These are phyloP conservation scores for Aspergillus coremiiformis DNA, from an alignment of 495 filamentous ascomycete species.

Conservation along the genomic window DNA sequence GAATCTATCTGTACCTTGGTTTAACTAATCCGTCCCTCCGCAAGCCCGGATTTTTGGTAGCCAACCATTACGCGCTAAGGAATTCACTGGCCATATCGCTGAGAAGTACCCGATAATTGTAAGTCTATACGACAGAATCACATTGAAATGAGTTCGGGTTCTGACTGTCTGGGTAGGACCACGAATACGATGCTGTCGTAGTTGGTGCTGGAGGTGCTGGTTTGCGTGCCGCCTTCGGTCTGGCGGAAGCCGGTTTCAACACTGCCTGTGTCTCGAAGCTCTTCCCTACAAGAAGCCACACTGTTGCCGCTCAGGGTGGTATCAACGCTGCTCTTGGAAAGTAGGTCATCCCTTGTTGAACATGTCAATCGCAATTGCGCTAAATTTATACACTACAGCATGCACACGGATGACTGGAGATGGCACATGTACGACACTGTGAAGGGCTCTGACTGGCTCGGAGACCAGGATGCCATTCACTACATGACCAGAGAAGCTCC, in stretches of 20 bases:
- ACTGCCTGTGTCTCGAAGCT: constrained; percentile 97
- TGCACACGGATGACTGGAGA: constrained; percentile 91
- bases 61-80: constrained; percentile 81
- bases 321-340: constrained; percentile 80
- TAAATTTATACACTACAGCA: constrained; percentile 35
- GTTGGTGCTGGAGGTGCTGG: constrained; percentile 92
- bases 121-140: constrained; percentile 33
- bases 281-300: constrained; percentile 93
- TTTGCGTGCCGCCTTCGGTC: constrained; percentile 89
- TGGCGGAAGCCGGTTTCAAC: constrained; percentile 96
- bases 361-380: constrained; percentile 2
- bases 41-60: constrained; percentile 73
- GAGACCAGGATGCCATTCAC: constrained; percentile 97
- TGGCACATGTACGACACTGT: constrained; percentile 99
- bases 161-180: constrained; percentile 46
- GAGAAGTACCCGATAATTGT: constrained; percentile 89
- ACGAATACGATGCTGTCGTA: constrained; percentile 83
- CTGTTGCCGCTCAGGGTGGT: constrained; percentile 80
- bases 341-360: constrained; percentile 24
- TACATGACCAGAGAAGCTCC: constrained; percentile 98
- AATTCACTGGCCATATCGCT: constrained; percentile 74
- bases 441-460: constrained; percentile 97
- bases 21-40: constrained; percentile 29
- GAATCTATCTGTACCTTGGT: constrained; percentile 8
- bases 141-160: constrained; percentile 4